Evolutionary conservation across 2,329 filamentous ascomycete species (phyloP).

Genomic region (Leptographium wingfieldii): DNA sequence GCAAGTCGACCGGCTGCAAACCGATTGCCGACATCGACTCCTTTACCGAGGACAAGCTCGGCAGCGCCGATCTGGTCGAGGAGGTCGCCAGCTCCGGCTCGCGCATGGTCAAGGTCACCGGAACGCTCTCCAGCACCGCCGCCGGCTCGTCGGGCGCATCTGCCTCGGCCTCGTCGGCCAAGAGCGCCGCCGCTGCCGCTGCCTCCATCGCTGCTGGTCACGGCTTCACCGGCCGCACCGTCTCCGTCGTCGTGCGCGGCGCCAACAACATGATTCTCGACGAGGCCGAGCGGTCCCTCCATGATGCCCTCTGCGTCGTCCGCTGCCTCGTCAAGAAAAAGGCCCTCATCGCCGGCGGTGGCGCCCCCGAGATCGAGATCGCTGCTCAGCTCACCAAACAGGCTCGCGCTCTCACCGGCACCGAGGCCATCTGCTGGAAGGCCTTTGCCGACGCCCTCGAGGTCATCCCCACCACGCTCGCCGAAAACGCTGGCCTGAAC

Average conservation of each 20-base stretch:
- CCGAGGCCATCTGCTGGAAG: slow-evolving; percentile 97
- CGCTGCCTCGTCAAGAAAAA: slow-evolving; percentile 98
- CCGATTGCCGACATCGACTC: slow-evolving; percentile 97
- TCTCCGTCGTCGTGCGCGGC: slow-evolving; percentile 87
- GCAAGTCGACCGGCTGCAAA: slow-evolving; percentile 98
- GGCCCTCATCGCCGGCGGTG: slow-evolving; percentile 93
- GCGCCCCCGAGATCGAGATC: slow-evolving; percentile 93
- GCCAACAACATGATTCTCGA: slow-evolving; percentile 92
- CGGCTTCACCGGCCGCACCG: slow-evolving; percentile 55
- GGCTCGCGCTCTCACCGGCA: slow-evolving; percentile 72
- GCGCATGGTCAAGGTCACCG: slow-evolving; percentile 88
- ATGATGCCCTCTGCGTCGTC: slow-evolving; percentile 95
- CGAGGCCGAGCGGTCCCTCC: slow-evolving; percentile 89
- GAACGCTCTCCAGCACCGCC: slow-evolving; percentile 36
- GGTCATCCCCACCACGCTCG: slow-evolving; percentile 89
- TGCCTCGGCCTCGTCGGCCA: not conserved
- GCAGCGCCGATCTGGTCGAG: slow-evolving; percentile 84
- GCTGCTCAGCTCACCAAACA: slow-evolving; percentile 74
- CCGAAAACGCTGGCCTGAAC: slow-evolving; percentile 95
- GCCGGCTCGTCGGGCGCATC: not conserved
- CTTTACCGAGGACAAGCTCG: slow-evolving; percentile 97
- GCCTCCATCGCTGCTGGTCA: slow-evolving; percentile 27
- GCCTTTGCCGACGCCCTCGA: slow-evolving; percentile 97
- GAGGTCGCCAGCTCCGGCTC: slow-evolving; percentile 79
- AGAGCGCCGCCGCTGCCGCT: not conserved